These are phyloP conservation scores for Trypanosoma congolense DNA, from an alignment of 208 protist genomes.

Conservation along the genomic window DNA sequence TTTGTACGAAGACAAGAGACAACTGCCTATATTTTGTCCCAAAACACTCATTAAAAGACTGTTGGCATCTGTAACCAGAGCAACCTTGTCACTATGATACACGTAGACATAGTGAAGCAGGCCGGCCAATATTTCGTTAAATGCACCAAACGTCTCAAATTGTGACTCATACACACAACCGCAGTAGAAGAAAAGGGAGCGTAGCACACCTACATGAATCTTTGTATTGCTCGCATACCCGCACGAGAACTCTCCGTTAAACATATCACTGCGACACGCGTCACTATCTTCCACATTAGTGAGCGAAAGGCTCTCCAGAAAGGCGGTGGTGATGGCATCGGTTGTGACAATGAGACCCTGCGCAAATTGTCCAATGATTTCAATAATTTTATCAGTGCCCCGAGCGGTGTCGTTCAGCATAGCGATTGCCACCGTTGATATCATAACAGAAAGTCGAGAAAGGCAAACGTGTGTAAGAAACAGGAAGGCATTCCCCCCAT, in stretches of 20 bases:
- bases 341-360: conserved; percentile 47
- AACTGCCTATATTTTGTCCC: conserved; percentile 40
- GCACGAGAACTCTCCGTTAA: neutral
- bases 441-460: conserved; percentile 77
- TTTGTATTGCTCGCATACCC: conserved; percentile 6
- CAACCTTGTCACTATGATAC: conserved; percentile 65
- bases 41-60: conserved; percentile 54
- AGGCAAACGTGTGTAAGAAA: conserved; percentile 75
- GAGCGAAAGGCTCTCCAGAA: conserved; percentile 64
- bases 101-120: conserved; percentile 74
- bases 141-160: conserved; percentile 30
- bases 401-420: conserved; percentile 43
- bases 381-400: conserved; percentile 42
- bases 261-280: conserved; percentile 7
- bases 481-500: conserved; percentile 27
- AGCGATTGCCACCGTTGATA: conserved; percentile 75
- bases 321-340: conserved; percentile 50
- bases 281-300: conserved; percentile 20
- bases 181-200: conserved; percentile 84
- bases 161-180: conserved; percentile 66
- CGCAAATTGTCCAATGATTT: conserved; percentile 59
- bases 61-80: conserved; percentile 71
- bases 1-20: conserved; percentile 59
- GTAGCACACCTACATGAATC: conserved; percentile 69
- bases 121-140: conserved; percentile 68